These are phyloP conservation scores for Arthrobotrys conoides DNA, from an alignment of 2,329 filamentous ascomycete species.

Conservation along the genomic window DNA sequence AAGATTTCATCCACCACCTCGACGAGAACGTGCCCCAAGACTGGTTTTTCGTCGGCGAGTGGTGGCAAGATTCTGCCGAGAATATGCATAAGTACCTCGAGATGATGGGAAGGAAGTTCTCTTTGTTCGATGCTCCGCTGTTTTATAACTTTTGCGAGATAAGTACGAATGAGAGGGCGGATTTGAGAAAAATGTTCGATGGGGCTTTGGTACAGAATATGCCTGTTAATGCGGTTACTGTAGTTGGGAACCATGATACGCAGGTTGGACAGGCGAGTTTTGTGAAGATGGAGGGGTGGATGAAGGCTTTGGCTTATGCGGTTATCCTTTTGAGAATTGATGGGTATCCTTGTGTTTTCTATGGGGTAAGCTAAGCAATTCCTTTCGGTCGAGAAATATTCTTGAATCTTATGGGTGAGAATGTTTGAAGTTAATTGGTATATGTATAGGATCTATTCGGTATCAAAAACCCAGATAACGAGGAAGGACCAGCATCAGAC, in stretches of 20 bases:
- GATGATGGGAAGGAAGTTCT: constrained; percentile 73
- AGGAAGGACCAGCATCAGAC: constrained; percentile 71
- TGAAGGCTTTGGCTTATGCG: constrained; percentile 80
- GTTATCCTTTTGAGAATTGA: constrained; percentile 77
- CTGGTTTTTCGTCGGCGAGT: constrained; percentile 79
- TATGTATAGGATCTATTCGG: constrained; percentile 62
- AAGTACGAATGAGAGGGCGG: constrained; percentile 72
- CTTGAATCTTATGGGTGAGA: not conserved
- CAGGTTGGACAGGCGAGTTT: constrained; percentile 76
- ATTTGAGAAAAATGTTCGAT: constrained; percentile 77
- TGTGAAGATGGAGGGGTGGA: constrained; percentile 74
- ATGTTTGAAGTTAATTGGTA: no score
- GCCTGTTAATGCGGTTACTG: constrained; percentile 75
- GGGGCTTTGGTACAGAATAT: constrained; percentile 72
- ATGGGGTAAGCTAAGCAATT: constrained; percentile 79
- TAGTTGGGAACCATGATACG: constrained; percentile 82
- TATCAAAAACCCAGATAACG: constrained; percentile 65
- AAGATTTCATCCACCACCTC: constrained; percentile 75
- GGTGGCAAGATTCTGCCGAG: constrained; percentile 75
- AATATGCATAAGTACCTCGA: constrained; percentile 74
- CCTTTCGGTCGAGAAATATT: constrained; percentile 69
- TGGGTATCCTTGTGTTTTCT: constrained; percentile 79
- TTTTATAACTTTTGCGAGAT: constrained; percentile 77
- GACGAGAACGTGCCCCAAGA: constrained; percentile 70
- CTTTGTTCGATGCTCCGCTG: constrained; percentile 78